Base-by-base conservation (phyloP, 179 eudicot genomes). In the Nepenthes alata region DNA sequence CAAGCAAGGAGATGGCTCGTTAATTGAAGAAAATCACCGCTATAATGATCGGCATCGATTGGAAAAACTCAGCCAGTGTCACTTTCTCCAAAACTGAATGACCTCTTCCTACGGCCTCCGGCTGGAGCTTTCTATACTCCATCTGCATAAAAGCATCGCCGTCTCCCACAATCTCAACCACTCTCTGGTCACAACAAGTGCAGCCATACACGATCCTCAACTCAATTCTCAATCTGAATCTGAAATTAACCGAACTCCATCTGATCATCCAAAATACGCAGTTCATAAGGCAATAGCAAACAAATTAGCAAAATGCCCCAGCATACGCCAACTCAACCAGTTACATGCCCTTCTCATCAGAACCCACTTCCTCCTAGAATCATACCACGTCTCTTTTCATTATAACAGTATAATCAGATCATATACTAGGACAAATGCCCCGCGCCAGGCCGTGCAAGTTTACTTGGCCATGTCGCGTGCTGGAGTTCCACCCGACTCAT, bases 321-420 rank as follows among this genome's bases (percentile, higher is more conserved):
- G 68, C 35, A 53, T 83, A 53, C 34, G 55, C 8, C 74, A 83
- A 47, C 70, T 81, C 11, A 75, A 65, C 65, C 81, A 77, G 71
- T 48, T 72, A 1, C 81, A 84, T 61, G 80, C 86, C 66, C 77
- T 62, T 35, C 59, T 83, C 5, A 74, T 87, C 48, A 72, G 70
- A 78, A 80, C 81, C 81, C 85, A 79, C 13, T 70, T 72, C 71
- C 74, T 72, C 71, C 72, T 89, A 3, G 67, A 81, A 61, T 67
- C 57, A 0, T 39, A 78, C 39, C 58, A 70, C 16, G 51, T 35
- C 6, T 64, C 87, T 44, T 72, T 83, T 65, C 64, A 80, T 39
- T 89, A 82, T 81, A 87, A 87, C 71, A 74, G 62, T 68, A 58
- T 89, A 8, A 80, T 80, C 35, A 75, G 87, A 77, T 66, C 81